Evolutionary conservation across 345 rosid genomes (phyloP).

Genomic region (Lumnitzera racemosa): DNA sequence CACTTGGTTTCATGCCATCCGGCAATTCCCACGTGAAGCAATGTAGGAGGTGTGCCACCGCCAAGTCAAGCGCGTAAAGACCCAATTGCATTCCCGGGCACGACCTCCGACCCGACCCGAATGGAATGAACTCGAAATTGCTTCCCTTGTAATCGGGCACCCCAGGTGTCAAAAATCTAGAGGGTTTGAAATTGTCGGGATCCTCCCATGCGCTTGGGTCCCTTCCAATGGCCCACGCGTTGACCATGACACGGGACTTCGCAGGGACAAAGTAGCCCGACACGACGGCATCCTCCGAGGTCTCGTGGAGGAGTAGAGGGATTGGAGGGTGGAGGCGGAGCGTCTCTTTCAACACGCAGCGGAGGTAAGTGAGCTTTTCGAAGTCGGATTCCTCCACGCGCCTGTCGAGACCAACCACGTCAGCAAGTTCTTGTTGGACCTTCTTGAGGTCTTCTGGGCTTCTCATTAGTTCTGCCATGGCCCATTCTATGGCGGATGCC

Average conservation of each 20-base stretch:
- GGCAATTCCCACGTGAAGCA: conserved; percentile 34
- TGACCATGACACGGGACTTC: conserved; percentile 26
- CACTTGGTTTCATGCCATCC: conserved; percentile 24
- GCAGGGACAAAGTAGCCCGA: conserved; percentile 28
- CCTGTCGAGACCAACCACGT: conserved; percentile 36
- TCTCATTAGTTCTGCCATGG: conserved; percentile 33
- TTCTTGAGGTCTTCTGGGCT: conserved; percentile 31
- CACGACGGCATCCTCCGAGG: conserved; percentile 20
- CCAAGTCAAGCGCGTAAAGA: conserved; percentile 25
- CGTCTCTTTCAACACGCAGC: conserved; percentile 35
- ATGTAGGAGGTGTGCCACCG: conserved; percentile 28
- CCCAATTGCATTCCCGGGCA: conserved; percentile 46
- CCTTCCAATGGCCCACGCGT: conserved; percentile 37
- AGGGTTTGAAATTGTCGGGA: conserved; percentile 27
- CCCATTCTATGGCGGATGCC: conserved; percentile 49
- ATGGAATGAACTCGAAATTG: conserved; percentile 32
- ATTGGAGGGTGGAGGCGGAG: conserved; percentile 48
- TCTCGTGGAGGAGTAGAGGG: conserved; percentile 37
- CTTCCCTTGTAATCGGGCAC: conserved; percentile 31
- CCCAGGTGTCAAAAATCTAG: conserved; percentile 18
- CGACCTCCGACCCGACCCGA: conserved; percentile 34
- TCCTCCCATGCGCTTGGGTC: conserved; percentile 22
- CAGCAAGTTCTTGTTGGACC: conserved; percentile 35
- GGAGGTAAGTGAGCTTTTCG: conserved; percentile 31
- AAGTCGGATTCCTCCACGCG: conserved; percentile 37